phyloP scores from a whole-genome alignment of 768 basidiomycete genomes.

The Hygrophorus pudorinus region DNA sequence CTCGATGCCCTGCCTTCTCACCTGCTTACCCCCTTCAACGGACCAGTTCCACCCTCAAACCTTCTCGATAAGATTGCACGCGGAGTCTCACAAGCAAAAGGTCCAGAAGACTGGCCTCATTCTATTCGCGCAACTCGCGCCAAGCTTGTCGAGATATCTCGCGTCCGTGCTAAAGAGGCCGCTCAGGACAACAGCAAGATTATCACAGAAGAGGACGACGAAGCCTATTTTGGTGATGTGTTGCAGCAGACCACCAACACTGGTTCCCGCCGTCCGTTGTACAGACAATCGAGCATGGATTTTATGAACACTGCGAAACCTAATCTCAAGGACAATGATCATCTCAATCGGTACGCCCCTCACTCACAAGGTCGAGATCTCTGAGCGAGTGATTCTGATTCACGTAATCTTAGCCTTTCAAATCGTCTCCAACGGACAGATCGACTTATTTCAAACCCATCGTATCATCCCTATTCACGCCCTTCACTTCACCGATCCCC shows the following conservation, averaged over 20 bases:
- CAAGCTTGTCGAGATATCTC: slow-evolving; percentile 75
- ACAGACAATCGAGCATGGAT: slow-evolving; percentile 83
- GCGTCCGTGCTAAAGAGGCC: slow-evolving; percentile 50
- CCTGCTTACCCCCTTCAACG: slow-evolving; percentile 81
- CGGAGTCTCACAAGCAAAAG: slow-evolving; percentile 66
- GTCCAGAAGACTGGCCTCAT: slow-evolving; percentile 72
- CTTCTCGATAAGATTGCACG: slow-evolving; percentile 82
- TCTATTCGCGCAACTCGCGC: slow-evolving; percentile 73
- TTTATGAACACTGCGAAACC: slow-evolving; percentile 51
- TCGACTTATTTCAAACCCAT: slow-evolving; percentile 35
- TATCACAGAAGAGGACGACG: slow-evolving; percentile 36
- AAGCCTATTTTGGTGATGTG: slow-evolving; percentile 24
- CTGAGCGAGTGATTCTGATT: slow-evolving; percentile 7
- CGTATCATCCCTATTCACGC: slow-evolving; percentile 53
- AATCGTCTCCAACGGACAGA: slow-evolving; percentile 59
- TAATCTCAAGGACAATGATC: slow-evolving; percentile 39
- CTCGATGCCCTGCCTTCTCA: slow-evolving; percentile 76
- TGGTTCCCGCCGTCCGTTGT: slow-evolving; percentile 43
- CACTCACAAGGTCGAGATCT: too few relatives aligned
- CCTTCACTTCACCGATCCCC: slow-evolving; percentile 32
- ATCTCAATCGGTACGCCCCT: slow-evolving; percentile 49
- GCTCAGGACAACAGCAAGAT: slow-evolving; percentile 22
- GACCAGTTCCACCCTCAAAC: slow-evolving; percentile 75
- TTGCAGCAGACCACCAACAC: slow-evolving; percentile 35
- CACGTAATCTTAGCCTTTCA: slow-evolving; percentile 38